Conservation (phyloP, 208 protist genomes). For the Trypanosoma boissoni region DNA sequence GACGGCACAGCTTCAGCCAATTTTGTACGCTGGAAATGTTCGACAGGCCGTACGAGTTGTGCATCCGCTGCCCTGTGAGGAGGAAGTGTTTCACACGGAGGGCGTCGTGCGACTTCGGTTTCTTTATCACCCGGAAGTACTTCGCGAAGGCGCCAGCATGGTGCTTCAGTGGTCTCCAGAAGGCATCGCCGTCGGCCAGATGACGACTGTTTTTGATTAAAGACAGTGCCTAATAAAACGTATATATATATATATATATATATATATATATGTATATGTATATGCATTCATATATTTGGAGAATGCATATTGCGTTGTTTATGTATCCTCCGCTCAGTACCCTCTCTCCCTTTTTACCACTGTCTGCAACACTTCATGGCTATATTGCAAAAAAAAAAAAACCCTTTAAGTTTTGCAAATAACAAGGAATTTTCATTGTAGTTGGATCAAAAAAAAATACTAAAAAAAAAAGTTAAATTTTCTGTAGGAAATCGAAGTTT, state of each 20-base stretch:
- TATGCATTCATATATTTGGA: conserved; percentile 3
- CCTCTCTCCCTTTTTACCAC: conserved; percentile 7
- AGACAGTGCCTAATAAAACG: background rate
- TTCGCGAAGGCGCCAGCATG: conserved; percentile 42
- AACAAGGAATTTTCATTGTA: too few species aligned
- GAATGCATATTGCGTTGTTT: background rate
- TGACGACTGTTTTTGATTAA: conserved; percentile 16
- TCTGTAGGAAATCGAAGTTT: too few species aligned
- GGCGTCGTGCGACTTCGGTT: conserved; percentile 45
- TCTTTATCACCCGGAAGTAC: conserved; percentile 77
- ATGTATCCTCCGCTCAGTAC: too few species aligned
- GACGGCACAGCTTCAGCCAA: conserved; percentile 54
- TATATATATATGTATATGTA: conserved; percentile 26
- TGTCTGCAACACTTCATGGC: too few species aligned
- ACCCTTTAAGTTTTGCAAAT: too few species aligned
- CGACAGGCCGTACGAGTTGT: conserved; percentile 66
- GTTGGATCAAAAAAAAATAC: too few species aligned
- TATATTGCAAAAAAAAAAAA: too few species aligned
- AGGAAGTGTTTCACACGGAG: conserved; percentile 2
- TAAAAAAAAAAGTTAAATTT: too few species aligned
- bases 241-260: conserved; percentile 12
- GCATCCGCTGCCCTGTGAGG: background rate
- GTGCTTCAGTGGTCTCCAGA: conserved; percentile 76
- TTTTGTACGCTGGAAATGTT: conserved; percentile 52
- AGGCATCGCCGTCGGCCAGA: conserved; percentile 62